Conservation (phyloP, 345 rosid genomes). For the Rhizophora apiculata region DNA sequence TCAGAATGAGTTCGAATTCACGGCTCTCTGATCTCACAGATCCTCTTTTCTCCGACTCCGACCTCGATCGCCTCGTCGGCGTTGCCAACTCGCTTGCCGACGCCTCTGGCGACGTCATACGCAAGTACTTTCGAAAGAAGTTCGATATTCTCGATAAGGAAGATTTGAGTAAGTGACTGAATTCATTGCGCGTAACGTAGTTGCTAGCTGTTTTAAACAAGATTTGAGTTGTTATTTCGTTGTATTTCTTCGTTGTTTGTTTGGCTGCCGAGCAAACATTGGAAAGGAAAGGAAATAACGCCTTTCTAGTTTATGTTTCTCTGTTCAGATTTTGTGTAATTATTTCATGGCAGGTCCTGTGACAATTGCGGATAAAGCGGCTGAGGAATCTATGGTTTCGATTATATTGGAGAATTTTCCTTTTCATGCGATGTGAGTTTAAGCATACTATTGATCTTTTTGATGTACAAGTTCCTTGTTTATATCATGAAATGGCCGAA, state of each 20-base stretch:
- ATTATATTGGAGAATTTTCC: conserved; percentile 70
- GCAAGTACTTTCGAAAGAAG: conserved; percentile 72
- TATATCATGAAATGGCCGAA: neutral
- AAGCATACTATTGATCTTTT: neutral
- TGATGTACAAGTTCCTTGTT: neutral
- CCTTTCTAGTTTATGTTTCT: neutral
- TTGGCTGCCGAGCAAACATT: too few species aligned
- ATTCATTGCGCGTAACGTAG: too few species aligned
- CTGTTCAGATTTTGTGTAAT: neutral
- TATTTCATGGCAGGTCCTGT: conserved; percentile 65
- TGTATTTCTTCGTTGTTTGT: too few species aligned
- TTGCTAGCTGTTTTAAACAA: too few species aligned
- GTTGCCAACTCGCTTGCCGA: conserved; percentile 72
- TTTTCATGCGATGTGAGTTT: conserved; percentile 85
- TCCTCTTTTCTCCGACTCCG: conserved; percentile 17
- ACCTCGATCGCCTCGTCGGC: conserved; percentile 48
- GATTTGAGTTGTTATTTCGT: too few species aligned
- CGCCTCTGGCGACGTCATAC: conserved; percentile 85
- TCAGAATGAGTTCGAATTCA: conserved; percentile 40
- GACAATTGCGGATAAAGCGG: conserved; percentile 85
- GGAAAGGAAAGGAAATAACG: too few species aligned
- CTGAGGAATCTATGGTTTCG: conserved; percentile 87
- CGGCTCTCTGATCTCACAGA: conserved; percentile 17
- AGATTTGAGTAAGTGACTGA: conserved; percentile 56
- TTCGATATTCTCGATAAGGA: conserved; percentile 80